Evolutionary conservation across 2,329 filamentous ascomycete genomes (phyloP), one percentile per base, ranked within the genome.

Genomic region (Ilyonectria sp.): DNA sequence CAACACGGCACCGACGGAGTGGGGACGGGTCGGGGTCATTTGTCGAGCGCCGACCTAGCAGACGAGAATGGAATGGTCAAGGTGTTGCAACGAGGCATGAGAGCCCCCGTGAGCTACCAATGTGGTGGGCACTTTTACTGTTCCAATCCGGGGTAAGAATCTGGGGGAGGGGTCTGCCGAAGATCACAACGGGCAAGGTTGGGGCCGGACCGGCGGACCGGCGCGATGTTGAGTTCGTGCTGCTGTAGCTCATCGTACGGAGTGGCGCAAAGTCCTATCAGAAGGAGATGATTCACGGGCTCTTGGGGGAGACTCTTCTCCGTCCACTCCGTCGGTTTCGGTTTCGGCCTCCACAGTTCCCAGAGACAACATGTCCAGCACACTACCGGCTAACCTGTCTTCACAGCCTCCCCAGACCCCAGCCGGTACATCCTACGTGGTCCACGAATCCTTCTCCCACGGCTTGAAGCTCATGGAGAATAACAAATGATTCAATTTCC

Each of bases 311-410:
- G 43, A 21, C 43, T 9, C 43, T 44, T 44, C 43, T 44, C 43
- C 43, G 43, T 19, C 43, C 43, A 7, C 43, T 19, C 43, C 43
- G n/a, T 44, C 43, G 43, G 43, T 44, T 44, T 21, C 43, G 43
- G 43, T 44, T 10, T 17, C 19, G 43, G 43, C 43, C 43, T 44
- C 17, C 43, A 19, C 43, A 44, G 43, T 21, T 44, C 43, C 43
- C 21, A 44, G 43, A 44, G 43, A n/a, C 43, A 44, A 44, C 43
- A 44, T 44, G 43, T 44, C 43, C 43, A 44, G 43, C 43, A 44
- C 43, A 44, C 43, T 44, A 44, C 43, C n/a, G 43, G n/a, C 9
- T 44, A 44, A 10, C 43, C 43, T 44, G 43, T 44, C 17, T 21
- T 44, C 43, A 19, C 43, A 44, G 17, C 43, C 43, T 44, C 43